A percentile compares a stretch with the other conserved stretches of the same genome.
phyloP scores from a whole-genome alignment of 768 basidiomycete genomes.

The Pholiota conissans region DNA sequence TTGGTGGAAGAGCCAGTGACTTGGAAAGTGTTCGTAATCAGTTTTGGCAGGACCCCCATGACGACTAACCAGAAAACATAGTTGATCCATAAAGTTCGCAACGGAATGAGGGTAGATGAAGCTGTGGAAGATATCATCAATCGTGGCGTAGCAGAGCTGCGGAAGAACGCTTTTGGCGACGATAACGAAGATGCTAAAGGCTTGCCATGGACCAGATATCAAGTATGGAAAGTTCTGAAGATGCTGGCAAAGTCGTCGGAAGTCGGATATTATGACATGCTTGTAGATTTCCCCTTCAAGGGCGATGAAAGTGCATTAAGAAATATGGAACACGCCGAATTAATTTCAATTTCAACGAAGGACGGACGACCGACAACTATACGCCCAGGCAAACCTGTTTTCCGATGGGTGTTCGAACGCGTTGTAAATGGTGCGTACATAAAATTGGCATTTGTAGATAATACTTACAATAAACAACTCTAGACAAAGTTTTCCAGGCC shows the following conservation, averaged over 20 bases:
- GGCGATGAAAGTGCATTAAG: constrained; percentile 82
- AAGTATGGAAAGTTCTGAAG: constrained; percentile 85
- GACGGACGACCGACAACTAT: constrained; percentile 86
- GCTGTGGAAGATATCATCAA: constrained; percentile 90
- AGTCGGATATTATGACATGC: constrained; percentile 80
- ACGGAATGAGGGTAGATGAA: constrained; percentile 68
- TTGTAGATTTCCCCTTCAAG: constrained; percentile 88
- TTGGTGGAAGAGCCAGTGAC: constrained; percentile 92
- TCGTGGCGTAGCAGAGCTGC: constrained; percentile 76
- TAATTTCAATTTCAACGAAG: constrained; percentile 76
- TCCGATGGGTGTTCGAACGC: constrained; percentile 80
- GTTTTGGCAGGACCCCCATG: no score
- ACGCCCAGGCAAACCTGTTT: constrained; percentile 89
- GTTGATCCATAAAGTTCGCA: constrained; percentile 85
- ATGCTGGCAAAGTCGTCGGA: constrained; percentile 66
- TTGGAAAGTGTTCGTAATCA: constrained; percentile 67
- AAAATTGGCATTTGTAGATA: background rate
- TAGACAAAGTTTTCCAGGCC: constrained; percentile 79
- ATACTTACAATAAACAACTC: constrained; percentile 1
- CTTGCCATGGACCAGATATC: constrained; percentile 82
- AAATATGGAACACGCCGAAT: constrained; percentile 85
- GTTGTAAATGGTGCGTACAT: constrained; percentile 67
- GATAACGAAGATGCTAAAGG: constrained; percentile 85
- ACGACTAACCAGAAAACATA: constrained; percentile 34
- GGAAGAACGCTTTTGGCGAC: constrained; percentile 93